Conservation (phyloP, 176 grass and related monocot species). For the Bromus sterilis region DNA sequence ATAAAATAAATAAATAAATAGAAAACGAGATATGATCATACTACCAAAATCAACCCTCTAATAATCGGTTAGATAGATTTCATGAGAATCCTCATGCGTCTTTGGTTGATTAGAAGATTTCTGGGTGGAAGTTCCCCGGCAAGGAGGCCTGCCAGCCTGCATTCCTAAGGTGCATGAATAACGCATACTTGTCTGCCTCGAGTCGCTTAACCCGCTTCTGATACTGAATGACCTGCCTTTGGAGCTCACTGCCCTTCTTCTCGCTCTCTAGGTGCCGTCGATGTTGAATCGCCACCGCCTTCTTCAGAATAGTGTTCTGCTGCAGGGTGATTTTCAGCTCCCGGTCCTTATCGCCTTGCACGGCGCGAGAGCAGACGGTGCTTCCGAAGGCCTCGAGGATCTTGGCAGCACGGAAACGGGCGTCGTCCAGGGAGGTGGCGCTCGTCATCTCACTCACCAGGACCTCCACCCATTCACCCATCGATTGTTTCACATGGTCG, state of each 20-base stretch:
- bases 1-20: no score
- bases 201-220: not conserved
- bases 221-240: not conserved
- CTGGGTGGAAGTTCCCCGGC: not conserved
- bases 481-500: not conserved
- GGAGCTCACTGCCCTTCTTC: not conserved
- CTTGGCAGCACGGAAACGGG: not conserved
- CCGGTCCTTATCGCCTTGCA: not conserved
- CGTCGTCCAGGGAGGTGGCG: not conserved
- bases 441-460: not conserved
- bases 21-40: no score
- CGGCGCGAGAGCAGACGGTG: not conserved
- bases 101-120: no score
- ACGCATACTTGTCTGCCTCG: slow-evolving; percentile 19
- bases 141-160: not conserved
- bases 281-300: not conserved
- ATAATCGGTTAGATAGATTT: no score
- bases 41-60: no score
- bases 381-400: not conserved
- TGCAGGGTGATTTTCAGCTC: not conserved
- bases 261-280: not conserved
- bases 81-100: no score
- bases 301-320: slow-evolving; percentile 7
- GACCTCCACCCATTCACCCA: not conserved
- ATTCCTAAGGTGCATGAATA: not conserved